Evolutionary conservation across 1,284 basidiomycete species (phyloP), one percentile per base, ranked within the genome.

Genomic region (Apiotrichum domesticum): DNA sequence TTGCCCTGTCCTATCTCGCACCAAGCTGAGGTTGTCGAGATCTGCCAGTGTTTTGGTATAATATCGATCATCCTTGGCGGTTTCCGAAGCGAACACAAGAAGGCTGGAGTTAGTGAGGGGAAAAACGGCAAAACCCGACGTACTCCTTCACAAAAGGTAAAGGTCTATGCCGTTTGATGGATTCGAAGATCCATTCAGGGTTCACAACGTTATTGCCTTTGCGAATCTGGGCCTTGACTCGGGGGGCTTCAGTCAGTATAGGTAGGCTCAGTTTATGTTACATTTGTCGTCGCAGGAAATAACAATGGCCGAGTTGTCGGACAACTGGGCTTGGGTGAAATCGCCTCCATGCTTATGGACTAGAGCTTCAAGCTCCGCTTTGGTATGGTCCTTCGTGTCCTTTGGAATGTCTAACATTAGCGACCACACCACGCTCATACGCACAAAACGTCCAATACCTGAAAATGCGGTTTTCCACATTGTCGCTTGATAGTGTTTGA

Each of bases 131-230:
- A 29, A 29, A 3, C 29, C 29, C 29, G 29, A 60, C 73, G 46
- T 68, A 92, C 88, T 83, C 87, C 71, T 85, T 84, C 39, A 77
- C 79, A 47, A 91, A 72, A 0, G 88, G 85, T 11, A 85, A 69
- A 13, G 80, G 74, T 54, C 81, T 75, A 13, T 79, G 80, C 35
- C 79, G 77, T 3, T 80, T 78, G 45, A 93, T 80, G n/a, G 85
- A 90, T 66, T 91, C 88, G 46, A 80, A 71, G 50, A 96, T 79
- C 90, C 91, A 96, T 35, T 81, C 76, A 0, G 92, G 88, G 54
- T 81, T 84, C 55, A 95, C 77, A 50, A 94, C 82, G 66, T 90
- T 87, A 60, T 86, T 63, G 1, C 70, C 72, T 40, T 74, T 72
- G 43, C 69, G 65, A 37, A 69, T 72, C 83, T 85, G 66, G 82